phyloP scores from a whole-genome alignment of 257 asterid genomes.

The Capsicum chinense region DNA sequence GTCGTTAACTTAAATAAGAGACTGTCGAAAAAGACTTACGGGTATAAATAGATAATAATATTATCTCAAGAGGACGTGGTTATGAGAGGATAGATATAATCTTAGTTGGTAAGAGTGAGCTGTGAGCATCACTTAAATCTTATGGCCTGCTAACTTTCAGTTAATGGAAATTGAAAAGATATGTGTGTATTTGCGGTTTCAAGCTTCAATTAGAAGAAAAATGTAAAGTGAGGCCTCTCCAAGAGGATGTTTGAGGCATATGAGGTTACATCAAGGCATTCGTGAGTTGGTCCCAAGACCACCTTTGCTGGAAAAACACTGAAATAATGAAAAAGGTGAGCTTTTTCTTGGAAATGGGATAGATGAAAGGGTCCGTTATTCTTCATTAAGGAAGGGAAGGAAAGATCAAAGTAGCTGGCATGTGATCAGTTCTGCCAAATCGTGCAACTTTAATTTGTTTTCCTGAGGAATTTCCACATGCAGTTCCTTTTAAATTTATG shows the following conservation, averaged over 20 bases:
- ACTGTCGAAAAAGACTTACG: background rate
- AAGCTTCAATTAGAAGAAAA: background rate
- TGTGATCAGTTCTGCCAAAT: conserved; percentile 11
- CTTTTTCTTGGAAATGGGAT: conserved; percentile 16
- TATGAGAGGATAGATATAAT: background rate
- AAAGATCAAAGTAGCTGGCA: background rate
- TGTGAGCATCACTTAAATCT: conserved; percentile 21
- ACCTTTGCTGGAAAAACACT: background rate
- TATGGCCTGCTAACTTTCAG: conserved; percentile 2
- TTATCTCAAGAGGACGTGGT: background rate
- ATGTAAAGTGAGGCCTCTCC: background rate
- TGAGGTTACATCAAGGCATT: background rate
- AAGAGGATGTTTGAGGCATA: background rate
- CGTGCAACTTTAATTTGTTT: background rate
- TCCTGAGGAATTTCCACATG: background rate
- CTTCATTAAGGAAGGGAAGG: background rate
- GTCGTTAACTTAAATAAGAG: background rate
- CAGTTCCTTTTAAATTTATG: background rate
- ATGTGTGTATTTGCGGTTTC: conserved; percentile 6
- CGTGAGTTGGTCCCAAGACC: conserved; percentile 6
- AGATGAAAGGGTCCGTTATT: conserved; percentile 6
- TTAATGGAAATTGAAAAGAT: background rate
- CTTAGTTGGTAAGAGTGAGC: background rate
- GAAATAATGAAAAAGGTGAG: background rate
- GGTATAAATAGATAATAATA: background rate